Base-by-base conservation (phyloP, 2,329 filamentous ascomycete genomes). In the Polychaeton citri region DNA sequence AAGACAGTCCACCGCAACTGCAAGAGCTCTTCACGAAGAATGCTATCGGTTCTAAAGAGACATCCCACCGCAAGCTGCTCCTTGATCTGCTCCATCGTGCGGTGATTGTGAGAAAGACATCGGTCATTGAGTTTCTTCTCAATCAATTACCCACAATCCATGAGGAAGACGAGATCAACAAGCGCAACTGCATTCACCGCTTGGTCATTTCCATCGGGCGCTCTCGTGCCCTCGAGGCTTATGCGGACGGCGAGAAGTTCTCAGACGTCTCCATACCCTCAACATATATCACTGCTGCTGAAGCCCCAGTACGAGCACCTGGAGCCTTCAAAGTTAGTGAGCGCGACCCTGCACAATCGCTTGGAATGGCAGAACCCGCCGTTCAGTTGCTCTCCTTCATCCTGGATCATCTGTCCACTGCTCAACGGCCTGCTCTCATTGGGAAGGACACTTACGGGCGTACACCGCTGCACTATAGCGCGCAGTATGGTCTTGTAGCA, bases 401-500 rank as follows among this genome's bases (percentile, higher is more conserved):
- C 6, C 66, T 98, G 4, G 77, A 86, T 32, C 66, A 69, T 19
- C 68, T 98, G 6, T 71, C 66, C 8, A 67, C 72, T 0, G 63
- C 71, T 7, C 88, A 96, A 47, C 74, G 79, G 8, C 45, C 56
- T 9, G 79, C 80, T 0, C 64, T 96, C 8, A 65, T 71, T 34
- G 72, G 73, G 9, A 76, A 71, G 40, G 88, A 96, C 59, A 70
- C 76, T 0, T 81, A 88, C 41, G 87, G 85, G 2, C 80, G 88
- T 4, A 71, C 88, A 10, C 86, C 88, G 1, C 68, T 96, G 8
- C 88, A 96, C 56, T 95, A 95, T 54, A 86, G 86, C 2, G 88
- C 90, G 0, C 86, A 96, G 55, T 94, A 92, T 53, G 90, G 90
- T 2, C 86, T 95, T 48, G 82, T 90, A 3, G 74, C 85, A n/a